Evolutionary conservation across 192 early-diverging fungal species (phyloP), one percentile per base, ranked within the genome.

Genomic region (Rhizophagus sp.): DNA sequence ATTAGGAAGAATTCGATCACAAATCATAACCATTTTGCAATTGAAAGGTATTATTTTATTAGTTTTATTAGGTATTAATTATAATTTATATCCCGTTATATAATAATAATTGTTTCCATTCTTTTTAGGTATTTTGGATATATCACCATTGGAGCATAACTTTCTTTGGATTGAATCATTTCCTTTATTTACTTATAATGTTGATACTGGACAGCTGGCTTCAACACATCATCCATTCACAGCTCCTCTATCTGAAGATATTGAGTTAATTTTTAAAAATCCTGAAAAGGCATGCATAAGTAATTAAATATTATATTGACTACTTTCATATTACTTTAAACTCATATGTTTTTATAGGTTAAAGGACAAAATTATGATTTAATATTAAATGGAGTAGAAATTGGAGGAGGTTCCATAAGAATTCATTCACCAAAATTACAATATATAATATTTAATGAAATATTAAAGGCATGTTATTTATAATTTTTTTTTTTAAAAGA

Each of bases 141-240:
- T 93, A 47, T 83, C 87, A 12, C 76, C 80, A 4, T 73, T 84
- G 27, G 76, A 81, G 25, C 89, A 87, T 82, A 88, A 92, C 62
- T 96, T 97, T 79, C 72, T 95, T 62, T 97, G 96, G 96, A 82
- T 97, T 11, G 93, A 96, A 73, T 91, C 92, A 27, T 97, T 97
- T 77, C 96, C 96, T 9, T 84, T 97, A 25, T 97, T 97, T 78
- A 93, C 94, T 3, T 91, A 91, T 3, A 87, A 92, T 44, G 88
- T 86, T 5, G 89, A 90, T 47, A 87, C 85, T 22, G 82, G 82
- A 0, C 8, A 75, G 64, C 82, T 92, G 10, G 83, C 86, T 13
- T 87, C 96, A 25, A 97, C 95, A 0, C 96, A 97, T 82, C 95
- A 97, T 82, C 96, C 96, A 4, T 97, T 97, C 81, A 97, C 96